These are phyloP conservation scores for Pseudonitzschia multiseries DNA, from an alignment of 108 stramenopile genomes.

Conservation along the genomic window DNA sequence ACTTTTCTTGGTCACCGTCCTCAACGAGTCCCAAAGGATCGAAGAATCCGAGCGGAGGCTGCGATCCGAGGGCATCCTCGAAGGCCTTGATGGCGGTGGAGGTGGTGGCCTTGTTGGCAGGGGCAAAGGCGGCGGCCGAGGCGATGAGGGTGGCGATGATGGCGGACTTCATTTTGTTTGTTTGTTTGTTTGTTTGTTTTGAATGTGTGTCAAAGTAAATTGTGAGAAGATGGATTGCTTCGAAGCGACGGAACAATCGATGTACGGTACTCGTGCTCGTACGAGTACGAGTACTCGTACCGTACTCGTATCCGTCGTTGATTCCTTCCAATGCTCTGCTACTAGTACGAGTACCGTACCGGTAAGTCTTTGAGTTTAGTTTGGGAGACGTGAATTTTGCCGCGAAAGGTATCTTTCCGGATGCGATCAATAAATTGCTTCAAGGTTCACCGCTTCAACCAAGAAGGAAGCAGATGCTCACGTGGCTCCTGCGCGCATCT, in stretches of 20 bases:
- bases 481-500: too few species aligned
- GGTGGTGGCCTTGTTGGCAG: slow-evolving; percentile 38
- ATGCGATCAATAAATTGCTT: too few species aligned
- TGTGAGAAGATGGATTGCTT: background rate
- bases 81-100: slow-evolving; percentile 58
- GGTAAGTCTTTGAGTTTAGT: too few species aligned
- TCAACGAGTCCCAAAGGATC: slow-evolving; percentile 78
- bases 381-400: too few species aligned
- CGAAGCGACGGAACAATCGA: background rate
- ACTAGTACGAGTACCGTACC: too few species aligned
- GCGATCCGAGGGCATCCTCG: slow-evolving; percentile 84
- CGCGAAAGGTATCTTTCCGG: too few species aligned
- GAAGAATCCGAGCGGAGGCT: slow-evolving; percentile 88
- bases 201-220: background rate
- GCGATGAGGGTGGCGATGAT: slow-evolving; percentile 55
- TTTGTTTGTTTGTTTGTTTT: slow-evolving; percentile 25
- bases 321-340: too few species aligned
- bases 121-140: slow-evolving; percentile 60
- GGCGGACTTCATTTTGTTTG: slow-evolving; percentile 52
- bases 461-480: too few species aligned
- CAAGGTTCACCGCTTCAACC: too few species aligned
- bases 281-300: too few species aligned
- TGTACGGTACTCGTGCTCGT: too few species aligned
- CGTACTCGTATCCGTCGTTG: too few species aligned
- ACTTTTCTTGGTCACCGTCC: slow-evolving; percentile 57